These are phyloP conservation scores for Phanerochaete carnosa DNA, from an alignment of 768 basidiomycete genomes.

Conservation along the genomic window DNA sequence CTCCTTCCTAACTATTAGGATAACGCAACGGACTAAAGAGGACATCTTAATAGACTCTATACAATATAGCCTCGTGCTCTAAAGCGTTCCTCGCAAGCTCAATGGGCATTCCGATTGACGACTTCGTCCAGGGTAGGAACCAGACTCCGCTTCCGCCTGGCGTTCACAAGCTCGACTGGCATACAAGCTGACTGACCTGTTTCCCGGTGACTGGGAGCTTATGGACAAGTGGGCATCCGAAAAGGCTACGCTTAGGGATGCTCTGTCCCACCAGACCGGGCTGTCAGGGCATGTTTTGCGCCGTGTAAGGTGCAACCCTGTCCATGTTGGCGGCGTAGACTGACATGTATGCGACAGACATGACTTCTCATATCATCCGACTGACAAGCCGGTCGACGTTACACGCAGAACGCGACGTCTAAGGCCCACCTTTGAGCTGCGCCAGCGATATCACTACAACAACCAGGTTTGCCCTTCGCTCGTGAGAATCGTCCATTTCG, in stretches of 20 bases:
- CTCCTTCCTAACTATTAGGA: background rate
- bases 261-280: conserved; percentile 38
- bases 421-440: conserved; percentile 31
- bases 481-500: background rate
- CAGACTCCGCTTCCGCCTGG: conserved; percentile 19
- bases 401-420: conserved; percentile 27
- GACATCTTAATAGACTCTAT: conserved; percentile 21
- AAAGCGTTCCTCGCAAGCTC: conserved; percentile 26
- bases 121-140: conserved; percentile 25
- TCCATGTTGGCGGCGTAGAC: background rate
- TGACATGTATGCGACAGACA: conserved; percentile 22
- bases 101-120: conserved; percentile 28
- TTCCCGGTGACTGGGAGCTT: conserved; percentile 41
- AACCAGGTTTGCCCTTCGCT: conserved; percentile 28
- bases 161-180: conserved; percentile 20
- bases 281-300: conserved; percentile 29
- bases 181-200: conserved; percentile 30
- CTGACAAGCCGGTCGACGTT: conserved; percentile 25
- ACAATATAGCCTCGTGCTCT: conserved; percentile 26
- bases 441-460: conserved; percentile 36
- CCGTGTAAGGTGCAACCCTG: background rate
- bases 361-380: conserved; percentile 28
- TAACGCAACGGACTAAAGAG: background rate
- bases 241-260: conserved; percentile 34
- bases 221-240: conserved; percentile 37